Evolutionary conservation across 305 asterid genomes (phyloP).

Genomic region (Caryopteris hybrid): DNA sequence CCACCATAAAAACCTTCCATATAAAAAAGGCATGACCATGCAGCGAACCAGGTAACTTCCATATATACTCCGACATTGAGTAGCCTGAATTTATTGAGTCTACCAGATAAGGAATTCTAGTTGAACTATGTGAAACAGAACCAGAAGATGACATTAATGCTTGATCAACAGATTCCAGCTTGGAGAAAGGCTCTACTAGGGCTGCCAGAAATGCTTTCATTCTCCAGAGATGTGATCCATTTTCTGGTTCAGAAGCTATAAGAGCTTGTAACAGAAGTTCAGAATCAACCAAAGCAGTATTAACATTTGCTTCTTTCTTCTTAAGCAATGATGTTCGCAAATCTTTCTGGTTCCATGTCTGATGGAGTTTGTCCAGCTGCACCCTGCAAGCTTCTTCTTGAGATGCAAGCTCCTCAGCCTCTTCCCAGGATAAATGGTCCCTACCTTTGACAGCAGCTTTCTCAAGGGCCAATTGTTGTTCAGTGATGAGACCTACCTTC

Average conservation of each 20-base stretch:
- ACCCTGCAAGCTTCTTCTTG: slow-evolving; percentile 98
- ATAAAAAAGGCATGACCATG: slow-evolving; percentile 65
- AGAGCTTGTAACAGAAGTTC: slow-evolving; percentile 67
- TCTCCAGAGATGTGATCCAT: slow-evolving; percentile 52
- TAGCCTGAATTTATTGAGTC: slow-evolving; percentile 70
- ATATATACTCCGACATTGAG: slow-evolving; percentile 67
- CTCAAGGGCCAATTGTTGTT: slow-evolving; percentile 92
- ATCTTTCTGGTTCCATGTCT: slow-evolving; percentile 93
- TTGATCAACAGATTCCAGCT: slow-evolving; percentile 79
- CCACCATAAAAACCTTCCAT: slow-evolving; percentile 86
- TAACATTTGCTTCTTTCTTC: slow-evolving; percentile 67
- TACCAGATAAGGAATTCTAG: slow-evolving; percentile 51
- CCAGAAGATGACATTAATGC: slow-evolving; percentile 48
- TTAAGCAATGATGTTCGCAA: slow-evolving; percentile 57
- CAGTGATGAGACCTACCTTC: slow-evolving; percentile 85
- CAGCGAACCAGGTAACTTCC: slow-evolving; percentile 73
- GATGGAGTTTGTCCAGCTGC: slow-evolving; percentile 90
- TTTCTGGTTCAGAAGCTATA: slow-evolving; percentile 48
- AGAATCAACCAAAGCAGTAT: slow-evolving; percentile 53
- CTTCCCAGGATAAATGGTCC: slow-evolving; percentile 99
- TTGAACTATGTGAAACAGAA: slow-evolving; percentile 45
- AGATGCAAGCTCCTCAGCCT: slow-evolving; percentile 98
- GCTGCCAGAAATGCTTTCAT: slow-evolving; percentile 67
- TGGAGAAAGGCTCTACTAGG: slow-evolving; percentile 76
- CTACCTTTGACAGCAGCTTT: slow-evolving; percentile 94